Evolutionary conservation across 1,284 basidiomycete genomes (phyloP).

Genomic region (Tilletiaria anomala): DNA sequence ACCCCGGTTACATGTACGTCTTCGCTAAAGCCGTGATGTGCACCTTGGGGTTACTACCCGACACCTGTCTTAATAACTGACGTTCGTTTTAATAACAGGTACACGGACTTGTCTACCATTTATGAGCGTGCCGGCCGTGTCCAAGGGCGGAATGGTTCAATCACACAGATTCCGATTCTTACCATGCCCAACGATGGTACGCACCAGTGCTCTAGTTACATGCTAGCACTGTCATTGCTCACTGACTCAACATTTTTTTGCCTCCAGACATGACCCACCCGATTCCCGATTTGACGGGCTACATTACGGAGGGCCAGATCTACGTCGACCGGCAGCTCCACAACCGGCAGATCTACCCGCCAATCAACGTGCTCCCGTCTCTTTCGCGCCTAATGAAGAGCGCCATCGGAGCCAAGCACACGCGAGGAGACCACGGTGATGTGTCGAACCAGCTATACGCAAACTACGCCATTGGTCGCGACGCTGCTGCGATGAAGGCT

Average conservation of each 20-base stretch:
- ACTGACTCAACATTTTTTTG: conserved; percentile 6
- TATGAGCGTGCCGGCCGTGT: conserved; percentile 99
- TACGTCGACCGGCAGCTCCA: conserved; percentile 81
- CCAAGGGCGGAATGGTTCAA: conserved; percentile 91
- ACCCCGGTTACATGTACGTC: conserved; percentile 82
- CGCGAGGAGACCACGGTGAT: conserved; percentile 94
- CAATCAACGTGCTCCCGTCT: conserved; percentile 97
- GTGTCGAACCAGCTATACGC: conserved; percentile 53
- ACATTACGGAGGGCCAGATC: conserved; percentile 98
- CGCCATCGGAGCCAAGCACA: conserved; percentile 92
- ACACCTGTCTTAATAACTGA: not conserved
- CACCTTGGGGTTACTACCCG: not conserved
- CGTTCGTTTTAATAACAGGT: conserved; percentile 5
- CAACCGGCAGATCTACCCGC: conserved; percentile 95
- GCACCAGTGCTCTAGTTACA: conserved; percentile 6
- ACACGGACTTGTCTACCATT: conserved; percentile 56
- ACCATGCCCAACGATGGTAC: conserved; percentile 94
- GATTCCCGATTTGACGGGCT: conserved; percentile 94
- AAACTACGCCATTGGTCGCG: conserved; percentile 55
- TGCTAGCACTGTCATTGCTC: conserved; percentile 2
- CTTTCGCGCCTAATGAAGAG: conserved; percentile 99
- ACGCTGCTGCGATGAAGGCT: conserved; percentile 97
- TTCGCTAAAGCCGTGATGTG: not conserved
- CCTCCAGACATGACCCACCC: conserved; percentile 80
- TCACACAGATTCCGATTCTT: conserved; percentile 98